phyloP scores from a whole-genome alignment of 306 rosid species.

The Citrullus colocynthis region DNA sequence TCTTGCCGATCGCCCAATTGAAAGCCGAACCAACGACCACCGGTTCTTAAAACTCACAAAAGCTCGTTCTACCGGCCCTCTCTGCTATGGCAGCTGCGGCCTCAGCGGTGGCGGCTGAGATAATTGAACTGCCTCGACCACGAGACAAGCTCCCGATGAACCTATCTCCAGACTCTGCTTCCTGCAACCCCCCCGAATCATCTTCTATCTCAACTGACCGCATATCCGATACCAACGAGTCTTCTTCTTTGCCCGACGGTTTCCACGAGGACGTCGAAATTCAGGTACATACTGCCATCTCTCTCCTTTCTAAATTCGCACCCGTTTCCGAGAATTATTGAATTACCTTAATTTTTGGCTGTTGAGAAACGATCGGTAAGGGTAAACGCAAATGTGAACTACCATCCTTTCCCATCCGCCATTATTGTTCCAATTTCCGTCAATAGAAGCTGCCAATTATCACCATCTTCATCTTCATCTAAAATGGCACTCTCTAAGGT shows the following conservation, averaged over 20 bases:
- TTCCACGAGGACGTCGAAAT: constrained; percentile 24
- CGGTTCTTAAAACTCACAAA: not conserved
- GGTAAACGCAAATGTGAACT: not conserved
- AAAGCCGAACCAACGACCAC: not conserved
- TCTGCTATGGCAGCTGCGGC: constrained; percentile 25
- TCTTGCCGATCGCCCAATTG: not conserved
- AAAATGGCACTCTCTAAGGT: not conserved
- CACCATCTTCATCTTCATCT: not conserved
- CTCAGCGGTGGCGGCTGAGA: constrained; percentile 10
- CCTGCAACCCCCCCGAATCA: constrained; percentile 11
- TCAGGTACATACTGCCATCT: constrained; percentile 25
- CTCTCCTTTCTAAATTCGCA: not conserved
- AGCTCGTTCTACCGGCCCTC: not conserved
- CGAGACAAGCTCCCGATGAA: constrained; percentile 21
- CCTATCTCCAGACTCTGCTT: constrained; percentile 26
- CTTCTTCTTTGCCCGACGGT: constrained; percentile 29
- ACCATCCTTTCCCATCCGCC: not conserved
- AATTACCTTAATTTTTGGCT: not conserved
- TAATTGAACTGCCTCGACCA: constrained; percentile 29
- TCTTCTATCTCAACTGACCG: constrained; percentile 14
- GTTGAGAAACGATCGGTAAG: not conserved
- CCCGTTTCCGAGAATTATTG: not conserved
- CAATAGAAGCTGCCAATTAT: not conserved
- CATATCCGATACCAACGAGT: constrained; percentile 32
- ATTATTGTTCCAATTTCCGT: not conserved